Percentiles rank a stretch among this genome's conserved stretches.
Evolutionary conservation across 345 rosid species (phyloP).

Genomic region (Brassica rapa): DNA sequence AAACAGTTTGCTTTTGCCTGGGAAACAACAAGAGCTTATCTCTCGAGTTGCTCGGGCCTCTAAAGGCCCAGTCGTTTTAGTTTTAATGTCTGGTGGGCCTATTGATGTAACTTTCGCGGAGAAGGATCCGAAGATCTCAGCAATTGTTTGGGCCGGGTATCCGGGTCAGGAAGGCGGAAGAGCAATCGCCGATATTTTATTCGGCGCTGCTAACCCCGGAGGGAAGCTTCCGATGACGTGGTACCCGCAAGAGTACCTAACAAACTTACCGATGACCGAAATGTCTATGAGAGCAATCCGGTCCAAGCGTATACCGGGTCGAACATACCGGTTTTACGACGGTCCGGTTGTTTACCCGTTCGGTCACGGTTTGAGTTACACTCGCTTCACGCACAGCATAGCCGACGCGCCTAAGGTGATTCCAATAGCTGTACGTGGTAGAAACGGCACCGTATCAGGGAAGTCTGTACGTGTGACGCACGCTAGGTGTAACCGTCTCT

Average conservation of each 20-base stretch:
- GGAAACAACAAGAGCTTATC: conserved; percentile 74
- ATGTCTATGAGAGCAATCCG: conserved; percentile 76
- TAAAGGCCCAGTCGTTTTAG: conserved; percentile 65
- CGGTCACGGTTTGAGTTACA: conserved; percentile 86
- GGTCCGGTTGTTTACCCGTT: conserved; percentile 83
- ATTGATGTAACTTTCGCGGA: conserved; percentile 72
- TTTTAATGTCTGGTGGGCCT: conserved; percentile 88
- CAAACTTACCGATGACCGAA: conserved; percentile 76
- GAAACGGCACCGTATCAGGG: conserved; percentile 49
- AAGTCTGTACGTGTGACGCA: conserved; percentile 73
- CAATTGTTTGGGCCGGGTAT: conserved; percentile 93
- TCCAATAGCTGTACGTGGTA: conserved; percentile 53
- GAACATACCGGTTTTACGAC: conserved; percentile 81
- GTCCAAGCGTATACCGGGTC: conserved; percentile 67
- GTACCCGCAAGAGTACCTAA: conserved; percentile 74
- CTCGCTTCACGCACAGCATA: conserved; percentile 56
- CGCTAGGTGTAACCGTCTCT: conserved; percentile 55
- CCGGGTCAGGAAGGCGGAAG: conserved; percentile 91
- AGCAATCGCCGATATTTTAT: conserved; percentile 82
- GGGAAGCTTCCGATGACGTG: conserved; percentile 93
- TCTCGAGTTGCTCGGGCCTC: conserved; percentile 57
- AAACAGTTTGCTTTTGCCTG: conserved; percentile 66
- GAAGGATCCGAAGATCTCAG: conserved; percentile 47
- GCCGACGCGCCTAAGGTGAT: conserved; percentile 59
- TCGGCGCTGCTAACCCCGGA: conserved; percentile 74